Conservation (phyloP, 768 basidiomycete genomes). For the Tylopilus subfusipes region DNA sequence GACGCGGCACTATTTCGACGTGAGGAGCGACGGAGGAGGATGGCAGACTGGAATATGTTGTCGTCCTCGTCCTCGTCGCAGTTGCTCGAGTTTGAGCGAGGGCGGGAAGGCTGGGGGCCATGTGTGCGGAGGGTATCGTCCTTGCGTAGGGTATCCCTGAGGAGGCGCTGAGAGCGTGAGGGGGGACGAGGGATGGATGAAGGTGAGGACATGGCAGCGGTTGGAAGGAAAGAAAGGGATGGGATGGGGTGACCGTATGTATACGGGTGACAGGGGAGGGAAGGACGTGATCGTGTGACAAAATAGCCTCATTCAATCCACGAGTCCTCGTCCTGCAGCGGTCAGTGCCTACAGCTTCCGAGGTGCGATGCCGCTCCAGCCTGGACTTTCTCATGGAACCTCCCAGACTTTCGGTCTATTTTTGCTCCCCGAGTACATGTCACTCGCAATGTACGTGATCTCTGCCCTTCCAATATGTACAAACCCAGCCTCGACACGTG, state of each 20-base stretch:
- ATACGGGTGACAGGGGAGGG: constrained; percentile 26
- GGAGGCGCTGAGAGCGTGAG: constrained; percentile 52
- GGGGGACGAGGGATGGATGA: constrained; percentile 35
- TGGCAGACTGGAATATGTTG: constrained; percentile 28
- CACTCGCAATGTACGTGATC: background rate
- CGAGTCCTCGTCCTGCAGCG: constrained; percentile 1
- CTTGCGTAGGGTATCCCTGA: constrained; percentile 54
- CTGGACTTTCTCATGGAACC: background rate
- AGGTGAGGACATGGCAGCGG: constrained; percentile 15
- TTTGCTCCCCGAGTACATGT: background rate
- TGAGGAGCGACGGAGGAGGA: constrained; percentile 23
- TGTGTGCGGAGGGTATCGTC: constrained; percentile 39
- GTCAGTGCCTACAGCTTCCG: background rate
- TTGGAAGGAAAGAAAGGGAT: constrained; percentile 5
- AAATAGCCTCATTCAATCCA: constrained; percentile 15
- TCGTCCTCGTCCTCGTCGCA: constrained; percentile 26
- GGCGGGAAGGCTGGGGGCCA: constrained; percentile 17
- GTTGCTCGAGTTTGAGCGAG: constrained; percentile 26
- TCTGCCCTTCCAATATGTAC: background rate
- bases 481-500: background rate
- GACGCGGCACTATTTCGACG: constrained; percentile 23
- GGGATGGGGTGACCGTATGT: constrained; percentile 11
- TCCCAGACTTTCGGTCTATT: background rate
- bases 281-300: constrained; percentile 27
- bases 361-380: background rate